phyloP scores from a whole-genome alignment of 352 stramenopile genomes.

The Pythium insidiosum region DNA sequence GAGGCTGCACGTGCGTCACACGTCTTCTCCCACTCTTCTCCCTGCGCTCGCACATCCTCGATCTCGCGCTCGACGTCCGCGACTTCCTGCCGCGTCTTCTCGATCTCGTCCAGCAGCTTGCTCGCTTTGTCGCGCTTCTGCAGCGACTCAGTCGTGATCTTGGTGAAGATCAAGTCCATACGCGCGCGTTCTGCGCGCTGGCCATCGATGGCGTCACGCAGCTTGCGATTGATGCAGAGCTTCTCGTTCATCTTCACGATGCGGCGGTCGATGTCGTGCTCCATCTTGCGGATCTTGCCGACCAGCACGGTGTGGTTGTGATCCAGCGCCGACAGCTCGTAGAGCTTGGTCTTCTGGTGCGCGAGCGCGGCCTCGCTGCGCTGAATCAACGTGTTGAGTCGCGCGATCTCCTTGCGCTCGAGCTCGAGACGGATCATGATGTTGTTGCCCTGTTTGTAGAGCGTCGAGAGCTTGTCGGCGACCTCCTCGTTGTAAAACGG shows the following conservation, averaged over 20 bases:
- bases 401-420: slow-evolving; percentile 60
- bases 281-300: slow-evolving; percentile 63
- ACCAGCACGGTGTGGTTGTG: slow-evolving; percentile 62
- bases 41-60: slow-evolving; percentile 40
- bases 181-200: slow-evolving; percentile 59
- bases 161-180: slow-evolving; percentile 72
- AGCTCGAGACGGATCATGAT: slow-evolving; percentile 73
- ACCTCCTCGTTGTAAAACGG: slow-evolving; percentile 71
- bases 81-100: slow-evolving; percentile 51
- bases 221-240: slow-evolving; percentile 52
- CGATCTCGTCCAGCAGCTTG: slow-evolving; percentile 32
- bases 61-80: slow-evolving; percentile 45
- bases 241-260: slow-evolving; percentile 83
- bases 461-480: slow-evolving; percentile 65
- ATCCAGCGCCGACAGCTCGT: slow-evolving; percentile 60
- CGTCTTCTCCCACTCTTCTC: slow-evolving; percentile 49
- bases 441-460: slow-evolving; percentile 79
- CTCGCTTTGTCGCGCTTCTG: slow-evolving; percentile 46
- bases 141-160: slow-evolving; percentile 53
- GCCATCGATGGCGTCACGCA: slow-evolving; percentile 54
- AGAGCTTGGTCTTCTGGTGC: slow-evolving; percentile 68
- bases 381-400: slow-evolving; percentile 58
- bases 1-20: slow-evolving; percentile 41
- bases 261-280: slow-evolving; percentile 74
- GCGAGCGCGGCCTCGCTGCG: slow-evolving; percentile 48